Base-by-base conservation (phyloP, 1,139 yeast species). In the Candida sanyaensis region DNA sequence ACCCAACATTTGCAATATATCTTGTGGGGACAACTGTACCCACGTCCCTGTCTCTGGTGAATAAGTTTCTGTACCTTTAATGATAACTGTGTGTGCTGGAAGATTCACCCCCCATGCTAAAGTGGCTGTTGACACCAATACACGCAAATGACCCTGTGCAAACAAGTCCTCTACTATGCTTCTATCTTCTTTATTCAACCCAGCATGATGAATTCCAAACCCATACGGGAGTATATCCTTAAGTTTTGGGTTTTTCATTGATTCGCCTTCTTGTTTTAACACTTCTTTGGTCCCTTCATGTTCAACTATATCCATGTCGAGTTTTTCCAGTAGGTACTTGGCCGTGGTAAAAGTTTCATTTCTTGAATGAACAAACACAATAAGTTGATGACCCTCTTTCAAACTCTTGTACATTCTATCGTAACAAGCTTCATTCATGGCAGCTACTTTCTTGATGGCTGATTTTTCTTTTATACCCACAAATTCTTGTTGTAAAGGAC, bases 71-170 rank as follows among this genome's bases (percentile, higher is more conserved):
- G 99, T 93, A 0, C 98, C 99, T 60, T 93, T 92, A 51, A 93
- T 88, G 28, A 93, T 85, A 28, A 93, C 99, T 0, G 97, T 90
- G 58, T 93, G 97, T 0, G 98, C 98, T 1, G 99, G 99, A 48
- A 93, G 76, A 62, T 93, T 93, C 34, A 93, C 98, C 76, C 99
- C 99, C 99, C 98, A 93, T 0, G 99, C 98, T 54, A 93, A 78
- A 0, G 99, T 93, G 0, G 98, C 96, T 1, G 99, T 93, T 0
- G 96, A 90, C 1, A 92, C 96, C 45, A 93, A 73, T 1, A 92
- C 90, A 57, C 83, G 85, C 27, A 90, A 69, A 49, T 86, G 84
- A 3, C 98, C 97, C 54, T 85, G 93, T 1, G 96, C 92, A 70
- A 93, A 93, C 41, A 89, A 69, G 58, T 88, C 93, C 66, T 93